These are phyloP conservation scores for Phaseolus coccineus DNA, from an alignment of 331 rosid species.

Conservation along the genomic window DNA sequence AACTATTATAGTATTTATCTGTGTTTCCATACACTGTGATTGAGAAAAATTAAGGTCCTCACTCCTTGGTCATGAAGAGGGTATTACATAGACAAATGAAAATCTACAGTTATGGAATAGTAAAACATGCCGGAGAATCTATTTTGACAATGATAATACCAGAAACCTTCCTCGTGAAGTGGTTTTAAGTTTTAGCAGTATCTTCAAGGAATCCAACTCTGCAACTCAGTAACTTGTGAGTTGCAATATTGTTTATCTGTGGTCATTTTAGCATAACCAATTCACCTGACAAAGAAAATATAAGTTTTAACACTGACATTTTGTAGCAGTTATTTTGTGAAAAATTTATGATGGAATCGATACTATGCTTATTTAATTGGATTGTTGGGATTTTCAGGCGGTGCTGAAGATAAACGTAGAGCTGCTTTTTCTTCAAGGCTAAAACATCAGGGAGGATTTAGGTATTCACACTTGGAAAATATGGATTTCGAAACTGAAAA, in stretches of 20 bases:
- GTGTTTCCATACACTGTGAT: background rate
- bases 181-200: background rate
- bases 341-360: background rate
- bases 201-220: conserved; percentile 8
- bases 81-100: background rate
- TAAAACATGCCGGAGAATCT: background rate
- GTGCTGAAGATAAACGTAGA: conserved; percentile 29
- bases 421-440: conserved; percentile 27
- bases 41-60: background rate
- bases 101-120: background rate
- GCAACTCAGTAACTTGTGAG: background rate
- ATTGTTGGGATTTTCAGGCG: conserved; percentile 36
- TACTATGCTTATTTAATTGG: background rate
- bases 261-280: background rate
- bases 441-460: conserved; percentile 47
- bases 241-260: background rate
- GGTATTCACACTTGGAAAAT: conserved; percentile 33
- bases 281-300: background rate
- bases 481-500: background rate
- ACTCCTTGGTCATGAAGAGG: background rate
- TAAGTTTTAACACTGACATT: background rate
- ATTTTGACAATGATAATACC: background rate
- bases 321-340: background rate
- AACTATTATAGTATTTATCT: background rate
- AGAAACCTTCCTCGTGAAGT: background rate